phyloP scores from a whole-genome alignment of 2,329 filamentous ascomycete species.

The Arthrinium puccinioides region DNA sequence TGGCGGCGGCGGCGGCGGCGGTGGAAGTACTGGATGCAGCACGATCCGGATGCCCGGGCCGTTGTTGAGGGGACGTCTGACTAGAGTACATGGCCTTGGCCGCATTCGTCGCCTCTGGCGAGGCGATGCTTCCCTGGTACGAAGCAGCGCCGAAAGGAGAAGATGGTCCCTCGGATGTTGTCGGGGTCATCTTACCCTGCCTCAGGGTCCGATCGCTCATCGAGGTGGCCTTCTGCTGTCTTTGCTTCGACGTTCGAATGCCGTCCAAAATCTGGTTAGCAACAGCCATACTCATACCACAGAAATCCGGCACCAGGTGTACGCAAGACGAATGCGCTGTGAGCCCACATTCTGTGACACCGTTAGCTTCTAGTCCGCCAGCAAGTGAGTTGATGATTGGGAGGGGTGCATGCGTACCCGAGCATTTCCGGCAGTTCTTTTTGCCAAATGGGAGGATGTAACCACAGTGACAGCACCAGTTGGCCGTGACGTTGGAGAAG shows the following conservation, averaged over 20 bases:
- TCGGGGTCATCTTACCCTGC: conserved; percentile 36
- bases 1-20: conserved; percentile 49
- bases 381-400: too few species aligned
- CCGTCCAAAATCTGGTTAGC: conserved; percentile 90
- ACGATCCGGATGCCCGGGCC: conserved; percentile 43
- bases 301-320: conserved; percentile 96
- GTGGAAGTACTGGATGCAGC: conserved; percentile 41
- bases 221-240: conserved; percentile 49
- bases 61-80: conserved; percentile 45
- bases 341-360: conserved; percentile 68
- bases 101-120: conserved; percentile 52
- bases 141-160: conserved; percentile 20
- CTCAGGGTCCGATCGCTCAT: conserved; percentile 64
- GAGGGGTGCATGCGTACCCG: conserved; percentile 46
- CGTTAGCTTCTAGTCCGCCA: conserved; percentile 16
- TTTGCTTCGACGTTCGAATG: conserved; percentile 71
- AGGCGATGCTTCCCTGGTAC: conserved; percentile 27
- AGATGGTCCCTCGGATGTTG: conserved; percentile 22
- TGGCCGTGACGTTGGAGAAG: conserved; percentile 96
- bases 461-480: conserved; percentile 99
- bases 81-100: conserved; percentile 55
- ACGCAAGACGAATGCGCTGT: conserved; percentile 88
- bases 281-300: conserved; percentile 97
- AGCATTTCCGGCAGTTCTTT: conserved; percentile 90
- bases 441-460: conserved; percentile 92